These are phyloP conservation scores for Brassica nigra DNA, from an alignment of 345 rosid species.

Conservation along the genomic window DNA sequence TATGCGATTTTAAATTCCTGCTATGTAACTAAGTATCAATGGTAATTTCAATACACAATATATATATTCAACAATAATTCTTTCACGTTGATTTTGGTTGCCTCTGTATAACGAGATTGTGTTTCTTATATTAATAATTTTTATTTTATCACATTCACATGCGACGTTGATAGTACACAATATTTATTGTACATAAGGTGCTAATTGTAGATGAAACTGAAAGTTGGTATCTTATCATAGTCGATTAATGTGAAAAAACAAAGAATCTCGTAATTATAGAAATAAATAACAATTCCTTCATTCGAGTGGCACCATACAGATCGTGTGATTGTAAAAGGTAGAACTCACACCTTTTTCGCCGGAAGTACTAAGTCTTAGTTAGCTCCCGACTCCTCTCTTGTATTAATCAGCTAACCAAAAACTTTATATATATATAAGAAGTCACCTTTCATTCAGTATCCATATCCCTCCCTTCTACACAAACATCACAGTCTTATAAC, in stretches of 20 bases:
- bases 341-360: constrained; percentile 4
- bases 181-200: background rate
- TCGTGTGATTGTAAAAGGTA: constrained; percentile 13
- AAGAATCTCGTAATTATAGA: background rate
- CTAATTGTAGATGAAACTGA: background rate
- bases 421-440: background rate
- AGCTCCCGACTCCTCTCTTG: background rate
- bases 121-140: no score
- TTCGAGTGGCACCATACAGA: background rate
- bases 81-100: no score
- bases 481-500: background rate
- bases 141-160: background rate
- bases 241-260: background rate
- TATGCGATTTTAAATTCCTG: no score
- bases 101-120: no score
- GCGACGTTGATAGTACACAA: background rate
- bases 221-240: background rate
- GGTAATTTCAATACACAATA: no score
- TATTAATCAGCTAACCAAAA: background rate
- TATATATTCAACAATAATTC: no score
- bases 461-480: background rate
- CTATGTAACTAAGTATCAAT: no score
- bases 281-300: background rate
- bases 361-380: background rate
- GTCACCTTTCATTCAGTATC: background rate